Base-by-base conservation (phyloP, 116 monocot species). In the Trichopus zeylanicus region DNA sequence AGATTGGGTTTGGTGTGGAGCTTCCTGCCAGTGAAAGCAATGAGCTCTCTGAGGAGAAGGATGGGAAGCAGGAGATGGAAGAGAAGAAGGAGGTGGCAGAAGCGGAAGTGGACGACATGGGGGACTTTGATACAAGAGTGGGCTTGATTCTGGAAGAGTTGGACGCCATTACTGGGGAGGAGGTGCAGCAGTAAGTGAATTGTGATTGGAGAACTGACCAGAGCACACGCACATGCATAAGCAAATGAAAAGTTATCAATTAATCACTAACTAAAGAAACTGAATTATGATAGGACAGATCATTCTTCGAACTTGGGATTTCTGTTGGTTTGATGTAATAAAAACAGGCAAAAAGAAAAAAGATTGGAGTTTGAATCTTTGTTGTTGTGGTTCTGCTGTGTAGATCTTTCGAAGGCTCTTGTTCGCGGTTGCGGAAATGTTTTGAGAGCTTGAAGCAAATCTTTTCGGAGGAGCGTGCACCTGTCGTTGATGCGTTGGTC, bases 391-490 rank as follows among this genome's bases (percentile, higher is more conserved):
- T 57, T 59, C 18, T 62, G 29, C 6, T 42, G 8, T 70, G 64
- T 79, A 97, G 97, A 80, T 91, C 87, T 0, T 82, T 97, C 48
- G 87, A 87, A 25, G 77, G 33, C 33, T 77, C 71, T 11, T 91
- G 91, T 75, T 67, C 63, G 16, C 70, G 80, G 11, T 46, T 97
- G 53, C 67, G 48, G 29, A 87, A 71, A 46, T 76, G 74, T 23
- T 77, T 87, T 72, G 81, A 84, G 46, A 75, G 64, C 35, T 69
- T 97, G 75, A 78, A 82, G 72, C 69, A 69, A n/a, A 69, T 97
- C 76, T 69, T 68, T 32, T 33, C 68, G 0, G 74, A 67, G 32
- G 71, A 80, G 15, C 53, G 59, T 47, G 51, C 66, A 42, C 78
- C 78, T 5, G 61, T 80, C 0, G 58, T 91, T 6, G 87, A 87